Conservation (phyloP, 2,329 filamentous ascomycete genomes). For the Pseudocercospora cruenta region DNA sequence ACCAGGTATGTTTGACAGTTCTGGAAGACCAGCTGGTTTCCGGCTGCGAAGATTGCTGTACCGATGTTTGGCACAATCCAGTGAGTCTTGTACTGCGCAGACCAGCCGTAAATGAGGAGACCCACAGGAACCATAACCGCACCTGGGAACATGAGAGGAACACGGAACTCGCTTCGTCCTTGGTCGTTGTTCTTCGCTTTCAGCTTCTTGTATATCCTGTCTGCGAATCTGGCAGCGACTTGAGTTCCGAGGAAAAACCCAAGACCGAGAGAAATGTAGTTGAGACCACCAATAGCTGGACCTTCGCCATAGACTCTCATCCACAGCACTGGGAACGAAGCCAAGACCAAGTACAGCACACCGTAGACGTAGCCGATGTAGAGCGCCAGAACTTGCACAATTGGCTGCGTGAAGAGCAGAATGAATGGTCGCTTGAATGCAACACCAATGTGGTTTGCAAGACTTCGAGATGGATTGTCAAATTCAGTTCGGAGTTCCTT, state of each 20-base stretch:
- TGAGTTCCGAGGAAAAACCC: slow-evolving; percentile 62
- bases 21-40: slow-evolving; percentile 61
- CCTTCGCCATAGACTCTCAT: slow-evolving; percentile 31
- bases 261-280: slow-evolving; percentile 57
- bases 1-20: slow-evolving; percentile 66
- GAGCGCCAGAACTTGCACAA: slow-evolving; percentile 42
- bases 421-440: slow-evolving; percentile 42
- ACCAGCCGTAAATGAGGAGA: slow-evolving; percentile 64
- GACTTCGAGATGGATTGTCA: slow-evolving; percentile 40
- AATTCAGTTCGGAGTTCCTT: slow-evolving; percentile 59
- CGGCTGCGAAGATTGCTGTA: slow-evolving; percentile 57
- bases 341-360: slow-evolving; percentile 44
- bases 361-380: slow-evolving; percentile 47
- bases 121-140: slow-evolving; percentile 58
- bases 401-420: slow-evolving; percentile 43
- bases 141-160: slow-evolving; percentile 60
- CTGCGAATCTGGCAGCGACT: slow-evolving; percentile 43
- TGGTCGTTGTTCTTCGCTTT: slow-evolving; percentile 43
- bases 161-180: slow-evolving; percentile 48
- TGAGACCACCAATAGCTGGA: slow-evolving; percentile 41
- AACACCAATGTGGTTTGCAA: slow-evolving; percentile 37
- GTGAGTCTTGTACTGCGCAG: slow-evolving; percentile 55
- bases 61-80: slow-evolving; percentile 67
- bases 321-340: slow-evolving; percentile 42
- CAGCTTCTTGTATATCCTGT: slow-evolving; percentile 42